Base-by-base conservation (phyloP, 495 filamentous ascomycete genomes). In the Annulohypoxylon moriforme region DNA sequence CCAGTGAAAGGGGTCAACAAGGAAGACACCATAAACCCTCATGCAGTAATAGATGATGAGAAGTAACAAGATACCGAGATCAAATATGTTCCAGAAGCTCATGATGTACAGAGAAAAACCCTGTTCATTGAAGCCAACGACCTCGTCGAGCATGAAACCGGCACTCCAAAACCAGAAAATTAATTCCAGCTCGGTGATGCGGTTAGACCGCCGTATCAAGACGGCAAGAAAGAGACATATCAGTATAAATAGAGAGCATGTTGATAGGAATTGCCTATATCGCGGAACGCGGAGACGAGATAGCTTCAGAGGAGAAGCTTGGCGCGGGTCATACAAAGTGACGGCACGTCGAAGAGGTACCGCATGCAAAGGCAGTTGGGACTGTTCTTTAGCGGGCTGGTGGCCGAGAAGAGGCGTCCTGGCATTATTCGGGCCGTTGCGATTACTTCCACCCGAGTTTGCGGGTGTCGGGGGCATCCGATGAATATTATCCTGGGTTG, bases 101-200 rank as follows among this genome's bases (percentile, higher is more conserved):
- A 97, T 93, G 70, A 97, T 90, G 80, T 97, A 98, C 9, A 98
- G 86, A 56, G 93, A 93, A 76, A 97, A 96, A 6, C 94, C 94
- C 75, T 96, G 92, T 76, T 97, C 94, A 70, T 93, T 95, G 84
- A 96, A 96, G 6, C 93, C 93, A 29, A 96, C 92, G 46, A 97
- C 84, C 78, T 97, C 94, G 73, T 96, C 93, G n/a, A 98, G 90
- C 93, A 97, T 96, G 79, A 95, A 98, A 3, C 94, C 94, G 22
- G 93, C 92, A 75, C 93, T 95, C 94, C 94, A 98, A 77, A 98
- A 90, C 94, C 94, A 98, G 77, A 98, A 97, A 10, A 96, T 73
- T 20, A 97, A 78, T 78, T 98, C 94, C 7, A 97, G 79, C 2
- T 87, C 83, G 11, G 93, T 96, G 72, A 98, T 97, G 22, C 84